Percentiles rank a stretch among this genome's conserved stretches.
Evolutionary conservation across 345 rosid genomes (phyloP).

Genomic region (Xanthoceras sorbifolium): DNA sequence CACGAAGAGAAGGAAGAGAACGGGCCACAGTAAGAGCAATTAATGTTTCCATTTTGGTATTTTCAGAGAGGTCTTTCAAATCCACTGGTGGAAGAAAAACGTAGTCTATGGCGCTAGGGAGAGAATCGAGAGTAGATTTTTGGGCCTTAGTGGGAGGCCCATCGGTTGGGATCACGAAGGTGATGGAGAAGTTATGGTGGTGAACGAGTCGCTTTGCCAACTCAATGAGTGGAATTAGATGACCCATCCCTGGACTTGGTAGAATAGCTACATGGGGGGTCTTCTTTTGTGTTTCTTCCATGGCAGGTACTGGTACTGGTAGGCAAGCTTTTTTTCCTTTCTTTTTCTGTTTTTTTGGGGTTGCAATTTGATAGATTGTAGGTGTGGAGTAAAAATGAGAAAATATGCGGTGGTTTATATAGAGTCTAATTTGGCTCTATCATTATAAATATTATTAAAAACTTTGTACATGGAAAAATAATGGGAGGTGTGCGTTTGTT

Average conservation of each 20-base stretch:
- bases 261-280: constrained; percentile 50
- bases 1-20: constrained; percentile 53
- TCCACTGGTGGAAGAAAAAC: constrained; percentile 54
- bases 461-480: not conserved
- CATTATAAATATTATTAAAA: no score
- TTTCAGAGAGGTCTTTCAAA: constrained; percentile 37
- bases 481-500: not conserved
- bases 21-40: constrained; percentile 53
- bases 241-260: constrained; percentile 86
- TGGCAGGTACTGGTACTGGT: constrained; percentile 10
- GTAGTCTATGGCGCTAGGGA: constrained; percentile 49
- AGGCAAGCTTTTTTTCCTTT: no score
- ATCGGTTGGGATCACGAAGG: constrained; percentile 50
- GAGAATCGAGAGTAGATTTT: constrained; percentile 43
- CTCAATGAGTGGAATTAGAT: constrained; percentile 70
- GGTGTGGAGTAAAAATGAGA: not conserved
- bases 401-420: not conserved
- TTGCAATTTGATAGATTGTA: not conserved
- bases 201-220: constrained; percentile 57
- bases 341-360: no score
- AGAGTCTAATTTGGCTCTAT: not conserved
- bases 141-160: constrained; percentile 59
- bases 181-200: constrained; percentile 41
- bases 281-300: constrained; percentile 31
- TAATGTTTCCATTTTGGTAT: constrained; percentile 43